These are phyloP conservation scores for Penicillium macrosclerotiorum DNA, from an alignment of 495 filamentous ascomycete species.

Conservation along the genomic window DNA sequence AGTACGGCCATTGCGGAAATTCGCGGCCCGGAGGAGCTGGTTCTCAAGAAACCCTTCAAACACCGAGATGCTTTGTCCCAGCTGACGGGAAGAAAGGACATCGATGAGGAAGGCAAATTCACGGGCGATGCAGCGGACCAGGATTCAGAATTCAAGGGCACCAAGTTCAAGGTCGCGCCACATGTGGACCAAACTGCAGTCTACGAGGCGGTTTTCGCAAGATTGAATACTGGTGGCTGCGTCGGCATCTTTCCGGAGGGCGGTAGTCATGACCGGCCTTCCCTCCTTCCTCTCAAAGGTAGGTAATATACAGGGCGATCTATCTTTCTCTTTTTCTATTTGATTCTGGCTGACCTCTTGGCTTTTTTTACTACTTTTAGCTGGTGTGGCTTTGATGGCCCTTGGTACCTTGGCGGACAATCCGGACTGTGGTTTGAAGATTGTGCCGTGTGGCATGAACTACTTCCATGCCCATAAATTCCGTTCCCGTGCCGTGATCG, in stretches of 20 bases:
- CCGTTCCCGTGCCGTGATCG: conserved; percentile 90
- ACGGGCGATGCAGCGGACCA: conserved; percentile 48
- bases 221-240: conserved; percentile 78
- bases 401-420: conserved; percentile 86
- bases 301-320: conserved; percentile 9
- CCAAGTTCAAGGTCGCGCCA: conserved; percentile 81
- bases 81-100: conserved; percentile 71
- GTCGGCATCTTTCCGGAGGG: conserved; percentile 98
- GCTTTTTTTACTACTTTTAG: too few relatives aligned
- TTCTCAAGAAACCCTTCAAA: conserved; percentile 83
- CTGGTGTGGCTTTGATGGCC: conserved; percentile 97
- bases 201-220: conserved; percentile 86
- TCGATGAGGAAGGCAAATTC: conserved; percentile 55
- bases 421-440: conserved; percentile 88
- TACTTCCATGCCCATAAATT: conserved; percentile 99
- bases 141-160: conserved; percentile 62
- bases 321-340: neutral
- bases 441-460: conserved; percentile 99
- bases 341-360: conserved; percentile 2
- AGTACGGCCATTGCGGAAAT: conserved; percentile 81
- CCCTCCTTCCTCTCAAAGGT: conserved; percentile 90
- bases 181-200: conserved; percentile 93
- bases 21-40: conserved; percentile 72
- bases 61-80: conserved; percentile 66
- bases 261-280: conserved; percentile 93